Conservation (phyloP, 768 basidiomycete genomes). For the Calocybe cyanea region DNA sequence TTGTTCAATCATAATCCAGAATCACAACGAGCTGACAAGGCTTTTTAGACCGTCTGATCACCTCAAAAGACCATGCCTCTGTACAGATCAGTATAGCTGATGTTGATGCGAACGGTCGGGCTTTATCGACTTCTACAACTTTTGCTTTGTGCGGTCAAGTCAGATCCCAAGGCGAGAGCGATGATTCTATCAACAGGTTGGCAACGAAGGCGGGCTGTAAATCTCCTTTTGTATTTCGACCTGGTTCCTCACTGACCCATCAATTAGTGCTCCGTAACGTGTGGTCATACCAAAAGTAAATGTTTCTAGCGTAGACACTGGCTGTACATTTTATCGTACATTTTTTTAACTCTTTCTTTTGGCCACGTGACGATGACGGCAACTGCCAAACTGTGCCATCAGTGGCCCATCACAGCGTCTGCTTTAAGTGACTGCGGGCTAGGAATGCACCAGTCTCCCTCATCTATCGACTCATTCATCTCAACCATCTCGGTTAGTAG, state of each 20-base stretch:
- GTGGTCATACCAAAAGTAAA: conserved; percentile 94
- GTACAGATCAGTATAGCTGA: conserved; percentile 95
- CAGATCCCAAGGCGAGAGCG: conserved; percentile 91
- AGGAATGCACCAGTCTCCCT: conserved; percentile 19
- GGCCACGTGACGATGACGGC: background rate
- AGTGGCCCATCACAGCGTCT: no score
- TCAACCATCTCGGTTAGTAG: conserved; percentile 48
- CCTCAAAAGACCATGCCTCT: conserved; percentile 97
- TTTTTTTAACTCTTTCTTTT: background rate
- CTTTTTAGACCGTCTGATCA: conserved; percentile 88
- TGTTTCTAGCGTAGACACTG: conserved; percentile 13
- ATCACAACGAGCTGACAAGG: conserved; percentile 4
- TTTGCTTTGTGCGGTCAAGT: conserved; percentile 95
- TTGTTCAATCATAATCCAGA: conserved; percentile 30
- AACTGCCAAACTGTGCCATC: no score
- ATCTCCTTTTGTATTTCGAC: conserved; percentile 28
- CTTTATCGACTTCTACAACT: conserved; percentile 74
- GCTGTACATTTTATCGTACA: conserved; percentile 5
- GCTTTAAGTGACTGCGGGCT: conserved; percentile 12
- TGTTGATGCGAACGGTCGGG: conserved; percentile 87
- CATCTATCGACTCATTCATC: conserved; percentile 41
- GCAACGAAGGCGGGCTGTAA: conserved; percentile 93
- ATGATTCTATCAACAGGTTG: conserved; percentile 94
- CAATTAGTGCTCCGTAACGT: conserved; percentile 87
- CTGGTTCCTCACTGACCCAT: conserved; percentile 7